These are phyloP conservation scores for Wallacemonas sp. DNA, from an alignment of 208 protist species.

Conservation along the genomic window DNA sequence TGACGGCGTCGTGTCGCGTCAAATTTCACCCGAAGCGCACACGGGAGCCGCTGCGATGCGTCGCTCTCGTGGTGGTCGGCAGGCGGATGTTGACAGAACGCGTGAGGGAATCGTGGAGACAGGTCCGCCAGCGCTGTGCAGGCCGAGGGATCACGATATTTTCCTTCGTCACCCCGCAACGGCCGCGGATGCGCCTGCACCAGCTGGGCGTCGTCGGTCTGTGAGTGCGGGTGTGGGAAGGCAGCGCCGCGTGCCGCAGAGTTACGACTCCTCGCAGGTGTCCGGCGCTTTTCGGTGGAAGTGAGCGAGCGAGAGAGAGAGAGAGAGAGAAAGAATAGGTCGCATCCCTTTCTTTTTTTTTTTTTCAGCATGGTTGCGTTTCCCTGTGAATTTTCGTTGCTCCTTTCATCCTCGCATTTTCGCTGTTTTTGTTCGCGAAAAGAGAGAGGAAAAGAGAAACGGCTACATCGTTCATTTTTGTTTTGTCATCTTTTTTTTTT, in stretches of 20 bases:
- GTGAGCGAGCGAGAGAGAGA: neutral
- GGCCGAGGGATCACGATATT: slow-evolving; percentile 17
- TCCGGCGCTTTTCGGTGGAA: slow-evolving; percentile 9
- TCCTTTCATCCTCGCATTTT: neutral
- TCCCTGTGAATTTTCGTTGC: neutral
- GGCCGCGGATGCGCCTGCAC: neutral
- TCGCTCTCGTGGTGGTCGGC: neutral
- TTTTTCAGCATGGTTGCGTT: slow-evolving; percentile 16
- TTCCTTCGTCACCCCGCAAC: slow-evolving; percentile 4
- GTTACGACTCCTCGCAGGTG: slow-evolving; percentile 21
- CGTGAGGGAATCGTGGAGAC: neutral
- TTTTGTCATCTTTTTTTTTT: no score
- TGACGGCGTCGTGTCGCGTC: slow-evolving; percentile 1
- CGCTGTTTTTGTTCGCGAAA: no score
- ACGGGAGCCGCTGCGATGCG: neutral
- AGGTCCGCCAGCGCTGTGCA: neutral
- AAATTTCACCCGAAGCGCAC: neutral
- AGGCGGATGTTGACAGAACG: neutral
- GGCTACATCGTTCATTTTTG: no score
- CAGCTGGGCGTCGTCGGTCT: neutral
- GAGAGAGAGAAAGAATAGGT: neutral
- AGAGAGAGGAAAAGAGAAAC: no score
- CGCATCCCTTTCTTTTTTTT: slow-evolving; percentile 5
- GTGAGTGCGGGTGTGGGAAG: neutral
- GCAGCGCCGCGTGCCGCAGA: slow-evolving; percentile 1